These are phyloP conservation scores for Leptosphaerulina australis DNA, from an alignment of 2,329 filamentous ascomycete genomes.

Conservation along the genomic window DNA sequence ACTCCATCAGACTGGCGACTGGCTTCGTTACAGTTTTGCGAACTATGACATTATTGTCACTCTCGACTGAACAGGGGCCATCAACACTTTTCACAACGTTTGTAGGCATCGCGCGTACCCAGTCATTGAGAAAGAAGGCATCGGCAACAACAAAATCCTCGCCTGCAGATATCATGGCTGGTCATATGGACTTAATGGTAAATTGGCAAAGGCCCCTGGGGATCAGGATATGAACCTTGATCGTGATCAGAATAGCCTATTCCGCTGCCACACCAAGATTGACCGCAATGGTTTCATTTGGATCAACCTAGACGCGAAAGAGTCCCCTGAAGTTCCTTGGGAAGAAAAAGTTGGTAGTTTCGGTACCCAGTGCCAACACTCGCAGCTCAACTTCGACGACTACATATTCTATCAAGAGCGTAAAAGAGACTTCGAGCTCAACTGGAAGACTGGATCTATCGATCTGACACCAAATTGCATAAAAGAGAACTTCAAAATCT, in stretches of 20 bases:
- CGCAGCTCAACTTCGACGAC: neutral
- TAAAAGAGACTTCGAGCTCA: neutral
- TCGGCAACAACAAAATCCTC: constrained; percentile 45
- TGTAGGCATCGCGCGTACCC: constrained; percentile 52
- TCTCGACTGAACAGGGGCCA: constrained; percentile 23
- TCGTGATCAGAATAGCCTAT: constrained; percentile 38
- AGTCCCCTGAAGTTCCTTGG: constrained; percentile 24
- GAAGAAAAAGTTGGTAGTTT: constrained; percentile 17
- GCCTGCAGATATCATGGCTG: constrained; percentile 54
- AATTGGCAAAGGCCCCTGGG: constrained; percentile 52
- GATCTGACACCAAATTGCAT: neutral
- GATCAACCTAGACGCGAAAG: constrained; percentile 39
- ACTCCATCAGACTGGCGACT: constrained; percentile 22
- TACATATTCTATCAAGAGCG: constrained; percentile 1
- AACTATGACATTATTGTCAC: constrained; percentile 20
- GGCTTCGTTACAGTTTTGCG: constrained; percentile 14
- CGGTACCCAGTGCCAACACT: neutral
- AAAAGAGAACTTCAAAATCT: neutral
- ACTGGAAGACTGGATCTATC: constrained; percentile 2
- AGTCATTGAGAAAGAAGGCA: constrained; percentile 33
- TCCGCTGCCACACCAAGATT: constrained; percentile 37
- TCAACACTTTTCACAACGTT: constrained; percentile 50
- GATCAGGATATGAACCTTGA: constrained; percentile 41
- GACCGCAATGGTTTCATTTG: constrained; percentile 41
- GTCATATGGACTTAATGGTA: constrained; percentile 52